Evolutionary conservation across 495 filamentous ascomycete genomes (phyloP).

Genomic region (Neurospora sp.): DNA sequence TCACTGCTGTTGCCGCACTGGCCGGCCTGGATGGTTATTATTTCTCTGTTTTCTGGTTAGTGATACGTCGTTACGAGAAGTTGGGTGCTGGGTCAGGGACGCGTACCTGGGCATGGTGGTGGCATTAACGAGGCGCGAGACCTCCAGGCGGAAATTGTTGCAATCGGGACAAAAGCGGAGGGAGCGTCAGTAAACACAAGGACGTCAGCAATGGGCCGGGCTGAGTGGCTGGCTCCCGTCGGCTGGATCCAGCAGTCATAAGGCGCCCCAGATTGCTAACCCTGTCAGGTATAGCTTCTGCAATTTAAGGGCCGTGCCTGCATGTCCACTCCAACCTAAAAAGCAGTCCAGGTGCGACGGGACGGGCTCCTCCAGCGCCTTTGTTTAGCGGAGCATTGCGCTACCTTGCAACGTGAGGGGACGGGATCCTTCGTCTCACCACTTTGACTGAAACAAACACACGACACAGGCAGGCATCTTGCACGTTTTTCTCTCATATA

Average conservation of each 20-base stretch:
- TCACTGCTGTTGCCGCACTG: constrained; percentile 98
- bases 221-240: background rate
- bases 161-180: background rate
- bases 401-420: background rate
- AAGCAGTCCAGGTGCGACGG: background rate
- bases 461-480: background rate
- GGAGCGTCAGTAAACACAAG: background rate
- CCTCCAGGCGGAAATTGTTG: background rate
- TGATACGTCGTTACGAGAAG: background rate
- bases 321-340: background rate
- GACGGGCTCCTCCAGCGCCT: background rate
- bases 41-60: constrained; percentile 57
- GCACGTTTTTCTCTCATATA: background rate
- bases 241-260: background rate
- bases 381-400: background rate
- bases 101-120: constrained; percentile 41
- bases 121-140: constrained; percentile 16
- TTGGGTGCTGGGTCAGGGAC: background rate
- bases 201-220: background rate
- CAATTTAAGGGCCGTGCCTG: background rate
- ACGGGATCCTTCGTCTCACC: background rate
- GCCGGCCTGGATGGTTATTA: constrained; percentile 97
- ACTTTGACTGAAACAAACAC: background rate
- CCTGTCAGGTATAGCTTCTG: background rate
- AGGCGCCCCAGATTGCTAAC: background rate